Evolutionary conservation across 2,329 filamentous ascomycete genomes (phyloP).

Genomic region (Intubia oerlemansii): DNA sequence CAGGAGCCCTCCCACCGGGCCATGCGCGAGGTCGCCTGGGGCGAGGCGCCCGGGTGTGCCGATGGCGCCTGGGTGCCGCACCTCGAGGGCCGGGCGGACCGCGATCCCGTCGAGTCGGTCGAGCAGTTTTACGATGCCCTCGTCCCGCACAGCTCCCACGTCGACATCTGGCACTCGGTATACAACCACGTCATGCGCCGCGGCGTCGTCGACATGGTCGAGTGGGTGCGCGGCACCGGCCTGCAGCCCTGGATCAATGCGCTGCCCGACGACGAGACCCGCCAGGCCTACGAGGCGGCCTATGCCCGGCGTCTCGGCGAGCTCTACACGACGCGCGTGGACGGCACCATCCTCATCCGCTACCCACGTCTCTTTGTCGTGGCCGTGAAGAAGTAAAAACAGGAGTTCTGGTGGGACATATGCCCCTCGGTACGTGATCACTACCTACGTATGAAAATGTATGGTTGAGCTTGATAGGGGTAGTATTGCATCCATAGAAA

Average conservation of each 20-base stretch:
- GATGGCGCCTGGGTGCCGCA: conserved; percentile 8
- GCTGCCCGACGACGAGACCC: conserved; percentile 17
- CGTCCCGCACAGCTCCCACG: conserved; percentile 16
- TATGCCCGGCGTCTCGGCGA: conserved; percentile 23
- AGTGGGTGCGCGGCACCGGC: conserved; percentile 38
- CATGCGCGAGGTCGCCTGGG: conserved; percentile 24
- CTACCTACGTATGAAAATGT: no score
- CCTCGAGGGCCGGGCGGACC: conserved; percentile 9
- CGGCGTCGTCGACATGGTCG: conserved; percentile 27
- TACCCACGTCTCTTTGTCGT: conserved; percentile 36
- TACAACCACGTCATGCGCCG: conserved; percentile 30
- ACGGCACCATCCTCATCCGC: conserved; percentile 31
- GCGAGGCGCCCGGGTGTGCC: conserved; percentile 5
- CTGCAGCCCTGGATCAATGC: conserved; percentile 30
- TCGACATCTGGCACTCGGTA: conserved; percentile 31
- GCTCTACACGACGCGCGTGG: conserved; percentile 20
- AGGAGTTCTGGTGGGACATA: no score
- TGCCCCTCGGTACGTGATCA: no score
- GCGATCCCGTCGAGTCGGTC: conserved; percentile 26
- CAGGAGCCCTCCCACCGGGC: conserved; percentile 23
- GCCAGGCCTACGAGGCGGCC: conserved; percentile 19
- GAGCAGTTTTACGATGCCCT: conserved; percentile 26
- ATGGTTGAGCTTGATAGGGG: no score
- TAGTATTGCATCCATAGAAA: no score
- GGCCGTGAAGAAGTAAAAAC: conserved; percentile 12